These are phyloP conservation scores for Aspergillus incahuasiensis DNA, from an alignment of 495 filamentous ascomycete species.

Conservation along the genomic window DNA sequence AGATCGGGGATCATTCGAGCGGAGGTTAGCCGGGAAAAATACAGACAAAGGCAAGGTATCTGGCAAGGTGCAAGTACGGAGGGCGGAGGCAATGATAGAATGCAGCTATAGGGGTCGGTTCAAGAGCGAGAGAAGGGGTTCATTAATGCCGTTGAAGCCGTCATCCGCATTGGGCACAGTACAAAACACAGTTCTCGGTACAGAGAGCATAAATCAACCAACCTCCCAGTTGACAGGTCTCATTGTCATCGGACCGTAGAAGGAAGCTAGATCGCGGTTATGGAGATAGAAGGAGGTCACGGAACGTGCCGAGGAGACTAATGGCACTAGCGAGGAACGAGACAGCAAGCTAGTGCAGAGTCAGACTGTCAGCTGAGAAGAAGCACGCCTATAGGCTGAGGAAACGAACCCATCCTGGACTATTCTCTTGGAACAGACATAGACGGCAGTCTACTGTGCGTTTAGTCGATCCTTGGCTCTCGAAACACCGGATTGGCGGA, in stretches of 20 bases:
- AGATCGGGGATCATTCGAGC: not conserved
- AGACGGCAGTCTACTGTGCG: conserved; percentile 14
- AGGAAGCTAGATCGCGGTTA: not conserved
- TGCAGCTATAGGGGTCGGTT: not conserved
- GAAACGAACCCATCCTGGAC: not conserved
- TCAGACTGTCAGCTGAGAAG: not conserved
- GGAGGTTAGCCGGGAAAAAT: not conserved
- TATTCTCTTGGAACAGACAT: not conserved
- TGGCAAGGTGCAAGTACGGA: not conserved
- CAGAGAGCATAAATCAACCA: not conserved
- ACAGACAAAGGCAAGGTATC: not conserved
- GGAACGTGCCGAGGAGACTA: conserved; percentile 11
- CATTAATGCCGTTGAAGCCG: not conserved
- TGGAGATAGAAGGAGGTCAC: not conserved
- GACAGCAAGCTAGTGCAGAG: not conserved
- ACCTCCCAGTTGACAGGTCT: not conserved
- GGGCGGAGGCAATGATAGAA: not conserved
- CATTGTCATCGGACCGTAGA: not conserved
- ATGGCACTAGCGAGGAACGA: conserved; percentile 1
- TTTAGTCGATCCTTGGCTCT: conserved; percentile 12
- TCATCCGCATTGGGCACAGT: not conserved
- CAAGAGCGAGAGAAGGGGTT: not conserved
- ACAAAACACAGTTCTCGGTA: not conserved
- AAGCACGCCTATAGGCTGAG: not conserved
- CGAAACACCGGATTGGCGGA: conserved; percentile 8